Evolutionary conservation across 805 yeast genomes (phyloP).

Genomic region (Saturnispora ahearnii): DNA sequence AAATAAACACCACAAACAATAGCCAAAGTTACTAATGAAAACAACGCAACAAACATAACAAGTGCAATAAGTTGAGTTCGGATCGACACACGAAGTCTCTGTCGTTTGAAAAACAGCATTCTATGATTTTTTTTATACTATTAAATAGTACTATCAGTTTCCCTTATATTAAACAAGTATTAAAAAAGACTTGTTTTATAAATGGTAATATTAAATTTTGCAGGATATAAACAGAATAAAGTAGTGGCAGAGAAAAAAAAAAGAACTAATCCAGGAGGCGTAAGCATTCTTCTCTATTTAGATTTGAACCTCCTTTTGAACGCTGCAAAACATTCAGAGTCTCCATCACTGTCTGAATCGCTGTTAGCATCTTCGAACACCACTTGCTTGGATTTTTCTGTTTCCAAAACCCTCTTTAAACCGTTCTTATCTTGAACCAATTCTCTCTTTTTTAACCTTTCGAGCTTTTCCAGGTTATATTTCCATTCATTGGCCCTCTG

Average conservation of each 20-base stretch:
- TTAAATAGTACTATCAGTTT: too few relatives aligned
- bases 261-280: neutral
- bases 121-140: neutral
- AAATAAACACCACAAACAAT: constrained; percentile 71
- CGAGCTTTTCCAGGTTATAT: constrained; percentile 2
- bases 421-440: neutral
- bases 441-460: neutral
- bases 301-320: neutral
- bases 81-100: constrained; percentile 47
- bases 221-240: neutral
- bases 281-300: neutral
- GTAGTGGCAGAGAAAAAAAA: neutral
- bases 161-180: too few relatives aligned
- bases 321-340: neutral
- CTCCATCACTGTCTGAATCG: constrained; percentile 2
- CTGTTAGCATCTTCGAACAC: constrained; percentile 4
- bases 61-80: constrained; percentile 66
- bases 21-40: constrained; percentile 65
- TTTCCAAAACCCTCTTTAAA: neutral
- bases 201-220: neutral
- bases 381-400: neutral
- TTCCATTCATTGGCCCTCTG: neutral
- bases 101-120: constrained; percentile 8
- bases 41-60: constrained; percentile 59
- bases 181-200: neutral